phyloP scores from a whole-genome alignment of 2,329 filamentous ascomycete genomes.

The Cucurbitaria berberidis region DNA sequence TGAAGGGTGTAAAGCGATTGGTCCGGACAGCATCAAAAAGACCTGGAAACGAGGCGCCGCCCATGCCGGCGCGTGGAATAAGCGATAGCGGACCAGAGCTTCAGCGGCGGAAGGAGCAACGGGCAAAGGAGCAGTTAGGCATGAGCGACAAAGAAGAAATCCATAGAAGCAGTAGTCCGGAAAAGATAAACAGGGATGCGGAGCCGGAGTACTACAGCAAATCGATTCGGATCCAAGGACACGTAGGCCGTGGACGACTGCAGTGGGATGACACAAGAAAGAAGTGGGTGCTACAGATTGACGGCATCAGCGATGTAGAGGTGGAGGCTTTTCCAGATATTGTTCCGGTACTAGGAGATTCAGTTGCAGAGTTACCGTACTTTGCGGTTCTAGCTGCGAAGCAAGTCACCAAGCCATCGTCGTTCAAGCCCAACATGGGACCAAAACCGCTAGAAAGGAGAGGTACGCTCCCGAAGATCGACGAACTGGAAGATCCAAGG shows the following conservation, averaged over 20 bases:
- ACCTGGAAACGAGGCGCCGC: not conserved
- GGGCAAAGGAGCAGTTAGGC: not conserved
- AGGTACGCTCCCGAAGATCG: not conserved
- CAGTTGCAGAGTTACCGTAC: constrained; percentile 5
- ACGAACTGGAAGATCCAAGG: not conserved
- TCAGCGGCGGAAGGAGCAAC: constrained; percentile 3
- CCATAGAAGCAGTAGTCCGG: not conserved
- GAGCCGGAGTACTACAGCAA: constrained; percentile 18
- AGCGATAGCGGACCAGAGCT: constrained; percentile 19
- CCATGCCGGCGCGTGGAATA: constrained; percentile 8
- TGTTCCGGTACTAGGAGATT: constrained; percentile 6
- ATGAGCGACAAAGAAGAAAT: not conserved
- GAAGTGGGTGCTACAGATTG: not conserved
- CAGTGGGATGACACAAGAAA: constrained; percentile 1
- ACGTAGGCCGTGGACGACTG: constrained; percentile 16
- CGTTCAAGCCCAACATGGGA: not conserved
- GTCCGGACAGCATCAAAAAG: not conserved
- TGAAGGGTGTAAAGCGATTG: constrained; percentile 8
- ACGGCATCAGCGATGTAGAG: not conserved
- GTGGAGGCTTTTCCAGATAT: constrained; percentile 26
- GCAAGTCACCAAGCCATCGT: constrained; percentile 5
- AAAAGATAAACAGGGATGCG: constrained; percentile 8
- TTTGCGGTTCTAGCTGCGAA: constrained; percentile 27
- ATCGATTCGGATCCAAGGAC: constrained; percentile 25
- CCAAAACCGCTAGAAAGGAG: not conserved